Evolutionary conservation across 2,329 filamentous ascomycete genomes (phyloP), one percentile per base, ranked within the genome.

Genomic region (Aspergillus luchuensis): DNA sequence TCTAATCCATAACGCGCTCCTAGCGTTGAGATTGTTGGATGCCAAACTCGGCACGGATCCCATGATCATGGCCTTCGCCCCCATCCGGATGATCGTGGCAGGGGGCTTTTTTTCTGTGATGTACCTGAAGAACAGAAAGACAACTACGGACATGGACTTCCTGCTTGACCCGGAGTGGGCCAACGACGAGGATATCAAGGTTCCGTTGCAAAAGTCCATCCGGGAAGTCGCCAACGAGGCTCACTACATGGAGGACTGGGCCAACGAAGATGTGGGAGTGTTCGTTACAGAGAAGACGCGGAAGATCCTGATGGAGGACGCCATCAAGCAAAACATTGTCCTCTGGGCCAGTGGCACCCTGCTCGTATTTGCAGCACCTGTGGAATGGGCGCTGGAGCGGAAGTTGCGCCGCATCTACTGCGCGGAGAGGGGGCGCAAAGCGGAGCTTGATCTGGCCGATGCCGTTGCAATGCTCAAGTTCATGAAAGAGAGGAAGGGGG

Each of bases 331-430:
- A 43, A 50, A 38, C 3, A 60, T 60, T 11, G 47, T 25, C 33
- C 45, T 61, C 28, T 59, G 47, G 17, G 56, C 48, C 39, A 43
- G 61, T 21, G 51, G 63, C 5, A 58, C 72, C 49, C 55, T 76
- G 5, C 61, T 64, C 15, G 57, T 74, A n/a, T 66, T 74, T 15
- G 73, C 72, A 1, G 71, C 66, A 8, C 72, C 73, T 15, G 58
- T 75, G 17, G 68, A 76, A 56, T 75, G 72, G 73, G 71, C 72
- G 1, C 64, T 76, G 4, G 72, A 76, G 58, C 64, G 71, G 5
- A 76, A 76, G 47, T 30, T 76, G 43, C 62, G 73, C 45, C 61
- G 74, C 17, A 72, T 76, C 30, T 66, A 73, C 53, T 58, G 62
- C 21, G 64, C 56, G 7, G 49, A 62, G 4, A 61, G 65, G 8